These are phyloP conservation scores for Curvularia eragrostidis DNA, from an alignment of 2,329 filamentous ascomycete genomes.

Conservation along the genomic window DNA sequence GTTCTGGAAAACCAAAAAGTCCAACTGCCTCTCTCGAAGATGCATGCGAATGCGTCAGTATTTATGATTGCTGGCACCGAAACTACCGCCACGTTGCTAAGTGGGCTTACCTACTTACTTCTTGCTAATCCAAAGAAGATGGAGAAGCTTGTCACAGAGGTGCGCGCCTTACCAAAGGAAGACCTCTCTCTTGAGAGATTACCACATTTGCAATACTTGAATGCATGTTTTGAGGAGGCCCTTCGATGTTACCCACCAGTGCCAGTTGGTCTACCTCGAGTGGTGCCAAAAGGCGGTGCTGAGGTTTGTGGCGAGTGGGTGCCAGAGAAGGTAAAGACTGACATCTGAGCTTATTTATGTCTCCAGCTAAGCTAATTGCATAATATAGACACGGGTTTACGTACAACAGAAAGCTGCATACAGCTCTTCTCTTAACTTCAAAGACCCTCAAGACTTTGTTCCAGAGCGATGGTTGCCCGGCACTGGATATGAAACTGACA, in stretches of 20 bases:
- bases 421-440: neutral
- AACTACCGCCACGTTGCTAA: constrained; percentile 36
- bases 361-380: neutral
- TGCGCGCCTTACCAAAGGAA: constrained; percentile 25
- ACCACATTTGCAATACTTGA: constrained; percentile 46
- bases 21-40: constrained; percentile 32
- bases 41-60: constrained; percentile 31
- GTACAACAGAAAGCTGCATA: neutral
- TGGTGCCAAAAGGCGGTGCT: constrained; percentile 35
- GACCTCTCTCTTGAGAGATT: constrained; percentile 23
- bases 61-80: constrained; percentile 42
- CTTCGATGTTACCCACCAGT: constrained; percentile 45
- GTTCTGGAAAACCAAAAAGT: constrained; percentile 39
- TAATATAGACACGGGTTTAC: neutral
- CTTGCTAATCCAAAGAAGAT: constrained; percentile 26
- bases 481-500: constrained; percentile 30
- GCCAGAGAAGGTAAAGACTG: constrained; percentile 34
- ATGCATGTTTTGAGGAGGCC: constrained; percentile 54
- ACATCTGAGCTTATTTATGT: constrained; percentile 19
- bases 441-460: constrained; percentile 25
- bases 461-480: constrained; percentile 46
- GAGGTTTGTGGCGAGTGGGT: constrained; percentile 40
- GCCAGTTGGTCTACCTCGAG: constrained; percentile 42
- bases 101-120: constrained; percentile 38
- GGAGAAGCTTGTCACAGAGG: constrained; percentile 26